Evolutionary conservation across 805 yeast genomes (phyloP).

Genomic region (Candida gorgasii): DNA sequence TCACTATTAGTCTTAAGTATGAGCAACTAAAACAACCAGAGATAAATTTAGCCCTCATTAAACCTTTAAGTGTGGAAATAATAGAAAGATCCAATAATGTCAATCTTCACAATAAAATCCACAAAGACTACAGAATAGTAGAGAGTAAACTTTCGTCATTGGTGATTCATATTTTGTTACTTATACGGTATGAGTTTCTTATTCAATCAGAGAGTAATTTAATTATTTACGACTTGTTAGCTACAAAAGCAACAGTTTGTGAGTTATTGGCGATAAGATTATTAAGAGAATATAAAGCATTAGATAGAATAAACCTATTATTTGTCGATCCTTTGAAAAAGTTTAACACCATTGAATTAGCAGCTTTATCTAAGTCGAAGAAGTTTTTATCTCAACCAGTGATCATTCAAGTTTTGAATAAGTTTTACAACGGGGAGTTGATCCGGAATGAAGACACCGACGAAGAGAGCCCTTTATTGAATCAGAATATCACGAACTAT

Average conservation of each 20-base stretch:
- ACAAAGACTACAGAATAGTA: constrained; percentile 23
- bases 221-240: constrained; percentile 35
- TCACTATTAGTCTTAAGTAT: constrained; percentile 47
- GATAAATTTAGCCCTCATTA: constrained; percentile 45
- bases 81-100: constrained; percentile 41
- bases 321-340: constrained; percentile 48
- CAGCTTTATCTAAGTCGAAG: constrained; percentile 54
- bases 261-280: constrained; percentile 54
- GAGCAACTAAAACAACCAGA: constrained; percentile 56
- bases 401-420: constrained; percentile 45
- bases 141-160: constrained; percentile 24
- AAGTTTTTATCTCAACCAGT: constrained; percentile 54
- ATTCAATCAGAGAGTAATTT: constrained; percentile 42
- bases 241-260: constrained; percentile 51
- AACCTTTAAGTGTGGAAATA: constrained; percentile 45
- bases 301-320: constrained; percentile 45
- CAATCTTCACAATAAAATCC: constrained; percentile 33
- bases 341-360: constrained; percentile 51
- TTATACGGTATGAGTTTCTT: constrained; percentile 38
- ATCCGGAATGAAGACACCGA: constrained; percentile 24
- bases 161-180: constrained; percentile 33
- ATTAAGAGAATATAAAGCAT: constrained; percentile 45
- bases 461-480: constrained; percentile 18
- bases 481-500: constrained; percentile 29
- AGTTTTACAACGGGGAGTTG: constrained; percentile 54